phyloP scores from a whole-genome alignment of 345 rosid species.

The Citropsis articulata region DNA sequence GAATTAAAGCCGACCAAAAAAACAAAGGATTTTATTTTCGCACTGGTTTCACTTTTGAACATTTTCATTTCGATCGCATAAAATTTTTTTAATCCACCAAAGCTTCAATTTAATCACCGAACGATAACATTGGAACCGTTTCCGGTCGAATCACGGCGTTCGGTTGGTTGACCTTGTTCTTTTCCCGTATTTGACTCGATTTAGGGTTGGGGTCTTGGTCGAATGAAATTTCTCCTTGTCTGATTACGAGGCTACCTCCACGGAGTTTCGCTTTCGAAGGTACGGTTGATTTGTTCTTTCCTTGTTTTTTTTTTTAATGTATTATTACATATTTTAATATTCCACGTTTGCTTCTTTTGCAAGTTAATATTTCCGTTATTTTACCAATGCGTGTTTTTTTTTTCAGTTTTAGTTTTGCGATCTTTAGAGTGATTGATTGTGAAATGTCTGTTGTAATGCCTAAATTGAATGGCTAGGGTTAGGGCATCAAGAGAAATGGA shows the following conservation, averaged over 20 bases:
- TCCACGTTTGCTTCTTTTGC: constrained; percentile 6
- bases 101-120: neutral
- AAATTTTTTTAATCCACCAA: neutral
- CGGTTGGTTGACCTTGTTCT: constrained; percentile 19
- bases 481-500: constrained; percentile 67
- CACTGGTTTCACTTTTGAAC: neutral
- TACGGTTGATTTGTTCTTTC: constrained; percentile 12
- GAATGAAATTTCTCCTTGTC: neutral
- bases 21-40: neutral
- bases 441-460: constrained; percentile 3
- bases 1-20: neutral
- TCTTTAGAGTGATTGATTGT: constrained; percentile 5
- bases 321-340: neutral
- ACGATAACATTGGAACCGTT: neutral
- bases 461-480: constrained; percentile 46
- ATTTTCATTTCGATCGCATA: neutral
- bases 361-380: neutral
- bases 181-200: neutral
- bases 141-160: constrained; percentile 16
- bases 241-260: constrained; percentile 26
- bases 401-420: neutral
- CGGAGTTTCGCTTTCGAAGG: constrained; percentile 68
- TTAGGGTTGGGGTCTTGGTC: constrained; percentile 22
- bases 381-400: neutral
- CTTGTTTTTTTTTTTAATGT: neutral